Percentiles rank a stretch among this genome's conserved stretches.
Evolutionary conservation across 2,329 filamentous ascomycete genomes (phyloP).

Genomic region (Cytospora piceae): DNA sequence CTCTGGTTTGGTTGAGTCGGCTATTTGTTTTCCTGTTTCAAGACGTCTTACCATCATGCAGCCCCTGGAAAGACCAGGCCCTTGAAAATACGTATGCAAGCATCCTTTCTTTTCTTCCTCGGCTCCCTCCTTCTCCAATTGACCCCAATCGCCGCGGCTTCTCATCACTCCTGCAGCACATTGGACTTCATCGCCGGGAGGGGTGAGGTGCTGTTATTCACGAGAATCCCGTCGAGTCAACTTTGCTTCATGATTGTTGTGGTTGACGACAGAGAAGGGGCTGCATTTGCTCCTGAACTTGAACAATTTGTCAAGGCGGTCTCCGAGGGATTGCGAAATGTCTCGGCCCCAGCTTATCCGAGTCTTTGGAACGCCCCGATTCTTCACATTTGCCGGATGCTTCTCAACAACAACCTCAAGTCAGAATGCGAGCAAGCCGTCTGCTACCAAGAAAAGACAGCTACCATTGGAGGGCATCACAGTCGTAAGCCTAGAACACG

Average conservation of each 20-base stretch:
- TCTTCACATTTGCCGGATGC: neutral
- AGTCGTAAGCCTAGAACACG: conserved; percentile 57
- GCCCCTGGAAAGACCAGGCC: too few relatives aligned
- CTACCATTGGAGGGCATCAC: conserved; percentile 45
- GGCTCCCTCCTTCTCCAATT: too few relatives aligned
- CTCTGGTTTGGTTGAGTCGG: neutral
- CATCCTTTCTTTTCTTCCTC: too few relatives aligned
- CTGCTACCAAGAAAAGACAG: neutral
- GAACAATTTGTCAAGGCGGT: neutral
- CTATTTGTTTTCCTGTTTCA: neutral
- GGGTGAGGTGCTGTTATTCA: neutral
- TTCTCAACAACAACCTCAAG: neutral
- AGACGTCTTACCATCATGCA: neutral
- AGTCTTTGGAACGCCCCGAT: neutral
- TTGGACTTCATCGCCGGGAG: neutral
- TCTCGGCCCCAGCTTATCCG: conserved; percentile 4
- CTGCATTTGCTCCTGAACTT: neutral
- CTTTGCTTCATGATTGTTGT: neutral
- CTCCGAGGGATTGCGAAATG: neutral
- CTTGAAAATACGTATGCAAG: too few relatives aligned
- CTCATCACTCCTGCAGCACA: neutral
- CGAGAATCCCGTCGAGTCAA: neutral
- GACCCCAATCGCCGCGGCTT: neutral
- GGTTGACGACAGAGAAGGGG: neutral
- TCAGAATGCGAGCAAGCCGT: neutral